A percentile compares a stretch with the other conserved stretches of the same genome.
phyloP scores from a whole-genome alignment of 352 stramenopile species.

The Phytophthora fragariaefolia region DNA sequence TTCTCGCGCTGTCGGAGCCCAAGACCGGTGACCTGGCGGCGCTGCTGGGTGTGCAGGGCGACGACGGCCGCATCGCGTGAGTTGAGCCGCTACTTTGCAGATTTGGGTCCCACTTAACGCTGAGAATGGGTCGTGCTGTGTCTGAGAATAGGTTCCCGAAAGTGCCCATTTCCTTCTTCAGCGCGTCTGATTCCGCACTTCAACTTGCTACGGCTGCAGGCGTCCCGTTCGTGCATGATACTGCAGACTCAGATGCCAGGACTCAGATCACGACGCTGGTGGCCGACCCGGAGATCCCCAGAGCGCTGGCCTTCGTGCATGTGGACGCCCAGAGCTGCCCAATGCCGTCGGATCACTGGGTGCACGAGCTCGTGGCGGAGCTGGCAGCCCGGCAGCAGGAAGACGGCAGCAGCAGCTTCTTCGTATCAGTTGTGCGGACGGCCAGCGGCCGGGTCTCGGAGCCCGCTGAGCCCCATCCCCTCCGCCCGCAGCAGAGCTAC shows the following conservation, averaged over 20 bases:
- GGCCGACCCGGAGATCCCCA: conserved; percentile 34
- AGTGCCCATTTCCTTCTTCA: conserved; percentile 71
- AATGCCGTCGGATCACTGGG: conserved; percentile 42
- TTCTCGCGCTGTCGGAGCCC: conserved; percentile 52
- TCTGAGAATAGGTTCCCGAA: conserved; percentile 54
- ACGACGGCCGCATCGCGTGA: conserved; percentile 35
- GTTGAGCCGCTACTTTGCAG: conserved; percentile 20
- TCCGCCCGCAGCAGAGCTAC: conserved; percentile 73
- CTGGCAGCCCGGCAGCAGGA: conserved; percentile 39
- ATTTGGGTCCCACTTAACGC: not conserved
- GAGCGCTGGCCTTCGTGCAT: conserved; percentile 70
- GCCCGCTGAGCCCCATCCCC: conserved; percentile 37
- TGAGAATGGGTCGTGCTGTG: conserved; percentile 1
- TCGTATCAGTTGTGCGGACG: conserved; percentile 59
- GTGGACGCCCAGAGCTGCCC: conserved; percentile 21
- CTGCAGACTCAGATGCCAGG: conserved; percentile 7
- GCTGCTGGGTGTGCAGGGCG: conserved; percentile 46
- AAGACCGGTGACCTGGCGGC: conserved; percentile 33
- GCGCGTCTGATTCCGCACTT: conserved; percentile 40
- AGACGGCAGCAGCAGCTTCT: conserved; percentile 40
- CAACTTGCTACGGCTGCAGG: conserved; percentile 40
- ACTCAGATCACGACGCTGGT: conserved; percentile 44
- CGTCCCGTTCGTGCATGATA: conserved; percentile 39
- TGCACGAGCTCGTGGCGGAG: conserved; percentile 48
- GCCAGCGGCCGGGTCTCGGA: conserved; percentile 6